Conservation (phyloP, 23 red algal species). For the Gracilariopsis chorda region DNA sequence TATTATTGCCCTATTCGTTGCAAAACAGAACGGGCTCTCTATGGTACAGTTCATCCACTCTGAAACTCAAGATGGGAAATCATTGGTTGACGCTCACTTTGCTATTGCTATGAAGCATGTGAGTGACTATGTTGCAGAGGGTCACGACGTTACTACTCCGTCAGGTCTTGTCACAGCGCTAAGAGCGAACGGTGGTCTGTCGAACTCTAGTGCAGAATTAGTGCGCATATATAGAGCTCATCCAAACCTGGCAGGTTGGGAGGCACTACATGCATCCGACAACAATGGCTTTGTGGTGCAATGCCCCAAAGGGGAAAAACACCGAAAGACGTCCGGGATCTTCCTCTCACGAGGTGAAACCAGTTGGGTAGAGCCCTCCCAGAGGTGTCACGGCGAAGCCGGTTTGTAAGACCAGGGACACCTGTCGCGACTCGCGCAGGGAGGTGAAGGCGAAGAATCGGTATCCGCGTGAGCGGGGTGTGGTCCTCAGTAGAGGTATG, state of each 20-base stretch:
- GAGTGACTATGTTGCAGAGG: neutral
- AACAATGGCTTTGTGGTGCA: neutral
- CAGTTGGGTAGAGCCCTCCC: no score
- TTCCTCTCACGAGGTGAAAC: no score
- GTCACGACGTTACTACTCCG: neutral
- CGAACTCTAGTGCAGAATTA: constrained; percentile 12
- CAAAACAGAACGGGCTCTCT: neutral
- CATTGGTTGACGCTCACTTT: constrained; percentile 33
- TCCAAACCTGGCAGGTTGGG: neutral
- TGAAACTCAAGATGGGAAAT: constrained; percentile 37
- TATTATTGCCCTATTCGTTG: neutral
- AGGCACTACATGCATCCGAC: neutral
- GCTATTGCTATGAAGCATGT: constrained; percentile 4
- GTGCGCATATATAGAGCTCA: neutral
- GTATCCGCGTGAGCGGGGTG: no score
- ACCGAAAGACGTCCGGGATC: no score
- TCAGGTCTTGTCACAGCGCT: neutral
- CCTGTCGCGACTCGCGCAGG: no score
- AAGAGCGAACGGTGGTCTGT: neutral
- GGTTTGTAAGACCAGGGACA: no score
- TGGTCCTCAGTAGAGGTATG: no score
- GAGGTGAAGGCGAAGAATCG: no score
- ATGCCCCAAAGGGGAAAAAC: no score
- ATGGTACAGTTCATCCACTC: neutral
- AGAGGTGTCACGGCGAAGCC: no score